These are phyloP conservation scores for Sphagnum magellanicum DNA, from an alignment of 228 moss, liverwort and hornwort species.

Conservation along the genomic window DNA sequence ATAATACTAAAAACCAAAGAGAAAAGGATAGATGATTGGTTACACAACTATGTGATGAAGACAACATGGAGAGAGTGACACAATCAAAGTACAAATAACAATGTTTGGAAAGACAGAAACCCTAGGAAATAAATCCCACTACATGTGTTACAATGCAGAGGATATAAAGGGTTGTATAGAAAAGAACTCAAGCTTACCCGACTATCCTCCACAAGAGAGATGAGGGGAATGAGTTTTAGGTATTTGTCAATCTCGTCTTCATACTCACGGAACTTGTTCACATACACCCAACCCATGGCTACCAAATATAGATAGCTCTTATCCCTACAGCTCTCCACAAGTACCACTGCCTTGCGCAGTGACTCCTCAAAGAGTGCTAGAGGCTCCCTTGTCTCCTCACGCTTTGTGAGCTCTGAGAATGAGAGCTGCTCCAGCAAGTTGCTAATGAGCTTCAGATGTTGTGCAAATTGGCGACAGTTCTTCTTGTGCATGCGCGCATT, in stretches of 20 bases:
- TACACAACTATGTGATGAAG: background rate
- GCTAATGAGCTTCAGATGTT: slow-evolving; percentile 81
- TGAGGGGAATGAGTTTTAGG: slow-evolving; percentile 82
- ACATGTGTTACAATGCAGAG: background rate
- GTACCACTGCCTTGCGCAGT: slow-evolving; percentile 55
- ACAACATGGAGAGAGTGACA: background rate
- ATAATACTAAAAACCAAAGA: too few species aligned
- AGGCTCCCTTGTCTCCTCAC: slow-evolving; percentile 65
- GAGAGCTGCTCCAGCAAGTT: slow-evolving; percentile 77
- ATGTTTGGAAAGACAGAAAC: background rate
- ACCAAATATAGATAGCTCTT: slow-evolving; percentile 91
- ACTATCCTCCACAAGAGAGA: slow-evolving; percentile 73
- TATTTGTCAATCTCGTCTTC: slow-evolving; percentile 86
- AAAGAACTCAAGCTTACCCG: slow-evolving; percentile 25
- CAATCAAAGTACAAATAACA: background rate
- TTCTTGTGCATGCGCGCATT: slow-evolving; percentile 94
- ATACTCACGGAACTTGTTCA: slow-evolving; percentile 73
- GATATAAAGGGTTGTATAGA: background rate
- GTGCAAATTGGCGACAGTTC: slow-evolving; percentile 83
- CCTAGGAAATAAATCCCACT: background rate
- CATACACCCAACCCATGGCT: slow-evolving; percentile 88
- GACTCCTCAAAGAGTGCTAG: slow-evolving; percentile 78
- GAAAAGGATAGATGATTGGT: background rate
- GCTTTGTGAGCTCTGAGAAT: slow-evolving; percentile 59
- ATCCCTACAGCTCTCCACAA: slow-evolving; percentile 85